phyloP scores from a whole-genome alignment of 1,139 yeast genomes.

The Hyphopichia wangnamkhiaoensis region DNA sequence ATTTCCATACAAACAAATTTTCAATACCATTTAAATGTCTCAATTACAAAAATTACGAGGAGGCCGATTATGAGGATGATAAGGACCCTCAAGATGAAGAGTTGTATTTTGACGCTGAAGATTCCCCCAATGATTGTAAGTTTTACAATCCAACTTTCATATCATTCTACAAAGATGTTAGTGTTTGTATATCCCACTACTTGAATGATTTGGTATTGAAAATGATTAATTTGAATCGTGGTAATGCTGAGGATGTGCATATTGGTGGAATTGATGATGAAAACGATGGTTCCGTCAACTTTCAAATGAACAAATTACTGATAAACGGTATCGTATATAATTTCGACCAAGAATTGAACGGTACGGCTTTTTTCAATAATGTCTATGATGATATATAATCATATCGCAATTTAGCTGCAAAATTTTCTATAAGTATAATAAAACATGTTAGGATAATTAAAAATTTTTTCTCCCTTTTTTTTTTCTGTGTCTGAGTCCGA shows the following conservation, averaged over 20 bases:
- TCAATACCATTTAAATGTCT: conserved; percentile 39
- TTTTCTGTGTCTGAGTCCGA: too few relatives aligned
- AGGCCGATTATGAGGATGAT: conserved; percentile 42
- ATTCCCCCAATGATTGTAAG: conserved; percentile 17
- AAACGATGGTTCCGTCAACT: conserved; percentile 32
- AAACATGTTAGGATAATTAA: too few relatives aligned
- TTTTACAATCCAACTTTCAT: conserved; percentile 9
- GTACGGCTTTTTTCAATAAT: conserved; percentile 38
- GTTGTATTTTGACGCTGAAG: conserved; percentile 27
- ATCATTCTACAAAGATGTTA: conserved; percentile 13
- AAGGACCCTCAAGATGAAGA: conserved; percentile 19
- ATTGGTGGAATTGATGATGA: conserved; percentile 31
- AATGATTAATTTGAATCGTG: conserved; percentile 39
- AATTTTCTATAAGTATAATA: too few relatives aligned
- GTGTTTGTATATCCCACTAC: conserved; percentile 34
- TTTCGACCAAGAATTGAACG: conserved; percentile 43
- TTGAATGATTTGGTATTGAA: conserved; percentile 30
- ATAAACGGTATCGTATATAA: conserved; percentile 38
- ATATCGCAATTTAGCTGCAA: too few relatives aligned
- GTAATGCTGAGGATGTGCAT: conserved; percentile 42
- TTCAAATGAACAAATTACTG: conserved; percentile 27
- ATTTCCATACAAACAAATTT: conserved; percentile 34
- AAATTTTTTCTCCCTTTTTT: too few relatives aligned
- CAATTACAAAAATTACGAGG: conserved; percentile 33
- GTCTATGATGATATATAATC: conserved; percentile 21